Evolutionary conservation across 1,284 basidiomycete species (phyloP), one percentile per base, ranked within the genome.

Genomic region (Papiliotrema laurentii): DNA sequence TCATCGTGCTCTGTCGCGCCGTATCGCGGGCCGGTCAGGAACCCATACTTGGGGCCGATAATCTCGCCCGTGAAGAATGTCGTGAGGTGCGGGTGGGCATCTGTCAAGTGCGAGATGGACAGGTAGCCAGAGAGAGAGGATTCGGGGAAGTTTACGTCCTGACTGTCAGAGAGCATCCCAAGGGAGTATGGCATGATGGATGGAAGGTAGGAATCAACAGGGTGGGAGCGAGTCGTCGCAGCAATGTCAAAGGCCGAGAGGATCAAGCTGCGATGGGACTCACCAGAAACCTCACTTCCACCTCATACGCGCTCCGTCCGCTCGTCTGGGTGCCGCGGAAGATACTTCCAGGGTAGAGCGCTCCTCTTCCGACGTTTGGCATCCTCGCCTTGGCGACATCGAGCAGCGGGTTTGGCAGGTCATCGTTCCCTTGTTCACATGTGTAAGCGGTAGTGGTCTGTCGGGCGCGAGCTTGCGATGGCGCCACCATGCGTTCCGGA

Each of bases 41-140:
- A 93, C 5, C 90, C 91, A 68, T 90, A 83, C 30, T 87, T 82
- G 2, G 59, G 58, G 21, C 90, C 89, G 58, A 94, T 91, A 56
- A 94, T 91, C 72, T 94, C 89, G 43, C 89, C 91, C 64, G 91
- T 88, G 72, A 94, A 94, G 66, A 90, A 94, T 2, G 90, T 93
- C 4, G 88, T 91, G 47, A 93, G 80, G 67, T 89, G 86, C 14
- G 87, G 88, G 79, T 89, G 90, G 59, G 92, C 85, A 55, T 93
- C 84, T 40, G 90, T 94, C 43, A 94, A 76, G 31, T 89, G 86
- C 11, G 85, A 83, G 64, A 94, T 94, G 55, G 86, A 83, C 40
- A 94, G 82, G 71, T 92, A 92, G 13, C 90, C 90, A 61, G 86
- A 90, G 7, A 90, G 78, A 48, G 81, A 85, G 0, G 87, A 91